Percentiles rank a stretch among this genome's conserved stretches.
Conservation (phyloP, 2,329 filamentous ascomycete genomes). For the Trichophyton simii region DNA sequence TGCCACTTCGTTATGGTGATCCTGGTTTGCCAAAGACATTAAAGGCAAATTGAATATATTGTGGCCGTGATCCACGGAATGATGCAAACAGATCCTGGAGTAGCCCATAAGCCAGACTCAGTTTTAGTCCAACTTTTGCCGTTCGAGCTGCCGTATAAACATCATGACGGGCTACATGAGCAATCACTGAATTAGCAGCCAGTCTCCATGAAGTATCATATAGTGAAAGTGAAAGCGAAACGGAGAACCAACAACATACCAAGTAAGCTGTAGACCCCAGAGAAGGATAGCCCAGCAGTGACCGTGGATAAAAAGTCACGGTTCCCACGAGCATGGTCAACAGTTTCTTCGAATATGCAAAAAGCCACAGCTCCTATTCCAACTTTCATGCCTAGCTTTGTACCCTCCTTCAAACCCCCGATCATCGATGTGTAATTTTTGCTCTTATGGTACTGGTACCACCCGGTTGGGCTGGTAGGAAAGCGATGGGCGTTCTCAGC, state of each 20-base stretch:
- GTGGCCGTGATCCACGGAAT: constrained; percentile 56
- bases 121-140: constrained; percentile 64
- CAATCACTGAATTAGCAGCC: constrained; percentile 1
- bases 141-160: constrained; percentile 63
- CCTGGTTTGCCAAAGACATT: neutral
- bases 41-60: constrained; percentile 44
- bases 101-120: constrained; percentile 68
- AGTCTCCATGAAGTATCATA: neutral
- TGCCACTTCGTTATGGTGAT: neutral
- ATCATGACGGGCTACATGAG: constrained; percentile 58
- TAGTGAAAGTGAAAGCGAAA: neutral
- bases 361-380: constrained; percentile 63
- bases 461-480: constrained; percentile 67
- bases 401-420: constrained; percentile 64
- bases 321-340: constrained; percentile 52
- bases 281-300: constrained; percentile 69
- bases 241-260: constrained; percentile 41
- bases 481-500: constrained; percentile 94
- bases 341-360: constrained; percentile 69
- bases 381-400: constrained; percentile 59
- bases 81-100: constrained; percentile 63
- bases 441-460: constrained; percentile 98
- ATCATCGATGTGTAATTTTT: constrained; percentile 85
- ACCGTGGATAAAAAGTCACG: constrained; percentile 72
- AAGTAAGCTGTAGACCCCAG: constrained; percentile 75